Evolutionary conservation across 75 land plant genomes (phyloP).

Genomic region (Selaginella tamariscina): DNA sequence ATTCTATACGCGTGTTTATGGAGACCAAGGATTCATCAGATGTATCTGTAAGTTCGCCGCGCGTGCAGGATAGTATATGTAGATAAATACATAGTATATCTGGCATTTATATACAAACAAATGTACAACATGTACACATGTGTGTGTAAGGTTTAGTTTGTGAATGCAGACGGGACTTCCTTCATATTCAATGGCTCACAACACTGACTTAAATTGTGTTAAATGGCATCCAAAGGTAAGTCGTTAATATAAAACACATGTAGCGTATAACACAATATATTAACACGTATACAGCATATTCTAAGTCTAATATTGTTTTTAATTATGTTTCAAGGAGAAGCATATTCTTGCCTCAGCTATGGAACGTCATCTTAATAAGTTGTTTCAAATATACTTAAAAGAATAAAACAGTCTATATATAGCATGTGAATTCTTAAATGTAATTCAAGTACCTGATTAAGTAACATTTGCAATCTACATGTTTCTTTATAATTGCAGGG

Average conservation of each 20-base stretch:
- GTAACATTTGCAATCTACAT: too few species aligned
- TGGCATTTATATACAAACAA: not conserved
- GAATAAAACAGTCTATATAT: too few species aligned
- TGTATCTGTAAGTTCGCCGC: slow-evolving; percentile 8
- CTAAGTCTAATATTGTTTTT: not conserved
- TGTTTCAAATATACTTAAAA: too few species aligned
- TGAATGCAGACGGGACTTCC: not conserved
- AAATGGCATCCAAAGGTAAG: slow-evolving; percentile 74
- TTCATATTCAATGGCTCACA: slow-evolving; percentile 64
- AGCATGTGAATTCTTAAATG: too few species aligned
- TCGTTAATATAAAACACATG: too few species aligned
- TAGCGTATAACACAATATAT: too few species aligned
- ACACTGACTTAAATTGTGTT: slow-evolving; percentile 81
- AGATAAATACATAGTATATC: not conserved
- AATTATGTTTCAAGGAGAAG: slow-evolving; percentile 28
- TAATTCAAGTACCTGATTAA: too few species aligned
- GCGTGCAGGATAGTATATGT: not conserved
- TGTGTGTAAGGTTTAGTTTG: not conserved
- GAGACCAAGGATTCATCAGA: slow-evolving; percentile 31
- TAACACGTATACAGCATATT: not conserved
- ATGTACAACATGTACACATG: not conserved
- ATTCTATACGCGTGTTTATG: slow-evolving; percentile 62
- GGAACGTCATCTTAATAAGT: slow-evolving; percentile 71
- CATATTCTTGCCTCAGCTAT: slow-evolving; percentile 60
- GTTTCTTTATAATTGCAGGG: too few species aligned